Evolutionary conservation across 2,329 filamentous ascomycete species (phyloP).

Genomic region (Claviceps spartinae): DNA sequence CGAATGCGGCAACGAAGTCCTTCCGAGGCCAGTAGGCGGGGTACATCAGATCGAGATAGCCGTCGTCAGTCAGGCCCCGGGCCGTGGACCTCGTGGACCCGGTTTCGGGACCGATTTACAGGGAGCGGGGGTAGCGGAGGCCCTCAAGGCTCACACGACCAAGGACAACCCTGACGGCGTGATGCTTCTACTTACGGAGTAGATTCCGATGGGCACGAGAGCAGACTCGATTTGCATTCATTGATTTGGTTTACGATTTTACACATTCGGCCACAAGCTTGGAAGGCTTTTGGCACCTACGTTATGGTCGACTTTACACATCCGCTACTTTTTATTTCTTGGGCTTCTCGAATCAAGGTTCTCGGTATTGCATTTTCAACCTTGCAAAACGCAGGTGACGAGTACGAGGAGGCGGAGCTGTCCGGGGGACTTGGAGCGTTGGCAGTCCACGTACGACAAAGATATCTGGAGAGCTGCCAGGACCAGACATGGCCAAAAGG

Average conservation of each 20-base stretch:
- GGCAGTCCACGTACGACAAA: not conserved
- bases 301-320: not conserved
- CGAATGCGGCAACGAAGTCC: slow-evolving; percentile 26
- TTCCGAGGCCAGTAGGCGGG: slow-evolving; percentile 21
- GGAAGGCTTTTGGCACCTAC: too few relatives aligned
- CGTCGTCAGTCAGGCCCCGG: slow-evolving; percentile 21
- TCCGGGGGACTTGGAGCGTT: not conserved
- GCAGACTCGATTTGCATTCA: not conserved
- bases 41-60: slow-evolving; percentile 16
- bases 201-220: not conserved
- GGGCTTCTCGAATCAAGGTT: not conserved
- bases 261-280: not conserved
- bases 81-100: slow-evolving; percentile 25
- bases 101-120: slow-evolving; percentile 26
- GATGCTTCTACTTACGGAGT: not conserved
- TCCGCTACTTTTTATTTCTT: not conserved
- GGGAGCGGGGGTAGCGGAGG: slow-evolving; percentile 16
- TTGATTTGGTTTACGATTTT: not conserved
- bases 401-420: not conserved
- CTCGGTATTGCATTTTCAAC: not conserved
- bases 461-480: too few relatives aligned
- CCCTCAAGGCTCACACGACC: slow-evolving; percentile 16
- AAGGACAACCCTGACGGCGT: slow-evolving; percentile 14
- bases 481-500: too few relatives aligned
- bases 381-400: not conserved